These are phyloP conservation scores for Platanthera guangdongensis DNA, from an alignment of 106 monocot genomes.

Conservation along the genomic window DNA sequence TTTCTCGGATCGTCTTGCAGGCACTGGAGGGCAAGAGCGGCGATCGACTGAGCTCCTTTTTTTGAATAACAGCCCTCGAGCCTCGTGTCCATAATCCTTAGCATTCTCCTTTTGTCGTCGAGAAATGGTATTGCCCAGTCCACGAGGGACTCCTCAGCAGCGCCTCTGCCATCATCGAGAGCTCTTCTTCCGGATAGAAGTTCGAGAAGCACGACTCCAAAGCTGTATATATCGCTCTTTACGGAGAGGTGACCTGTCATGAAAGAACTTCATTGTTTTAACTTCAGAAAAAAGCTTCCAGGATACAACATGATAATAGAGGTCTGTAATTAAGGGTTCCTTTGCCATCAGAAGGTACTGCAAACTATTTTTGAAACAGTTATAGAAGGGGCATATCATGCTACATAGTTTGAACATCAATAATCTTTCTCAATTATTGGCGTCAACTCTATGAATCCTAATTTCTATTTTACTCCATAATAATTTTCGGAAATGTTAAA, in stretches of 20 bases:
- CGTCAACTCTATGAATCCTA: no score
- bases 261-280: not conserved
- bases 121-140: conserved; percentile 81
- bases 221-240: conserved; percentile 91
- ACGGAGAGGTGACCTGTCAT: conserved; percentile 60
- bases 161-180: conserved; percentile 49
- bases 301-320: no score
- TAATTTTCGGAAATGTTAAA: no score
- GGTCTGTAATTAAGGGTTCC: no score
- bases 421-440: no score
- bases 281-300: not conserved
- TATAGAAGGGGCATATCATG: no score
- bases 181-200: conserved; percentile 64
- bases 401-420: no score
- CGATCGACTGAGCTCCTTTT: conserved; percentile 61
- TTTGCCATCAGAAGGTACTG: no score
- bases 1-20: conserved; percentile 45
- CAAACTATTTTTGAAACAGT: no score
- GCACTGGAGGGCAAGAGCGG: conserved; percentile 52
- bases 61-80: conserved; percentile 81
- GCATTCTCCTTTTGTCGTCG: conserved; percentile 44
- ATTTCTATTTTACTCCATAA: no score
- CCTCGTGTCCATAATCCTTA: conserved; percentile 87
- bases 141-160: conserved; percentile 38
- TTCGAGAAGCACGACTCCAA: conserved; percentile 82